phyloP scores from a whole-genome alignment of 257 asterid genomes.

The Buddleja alternifolia region DNA sequence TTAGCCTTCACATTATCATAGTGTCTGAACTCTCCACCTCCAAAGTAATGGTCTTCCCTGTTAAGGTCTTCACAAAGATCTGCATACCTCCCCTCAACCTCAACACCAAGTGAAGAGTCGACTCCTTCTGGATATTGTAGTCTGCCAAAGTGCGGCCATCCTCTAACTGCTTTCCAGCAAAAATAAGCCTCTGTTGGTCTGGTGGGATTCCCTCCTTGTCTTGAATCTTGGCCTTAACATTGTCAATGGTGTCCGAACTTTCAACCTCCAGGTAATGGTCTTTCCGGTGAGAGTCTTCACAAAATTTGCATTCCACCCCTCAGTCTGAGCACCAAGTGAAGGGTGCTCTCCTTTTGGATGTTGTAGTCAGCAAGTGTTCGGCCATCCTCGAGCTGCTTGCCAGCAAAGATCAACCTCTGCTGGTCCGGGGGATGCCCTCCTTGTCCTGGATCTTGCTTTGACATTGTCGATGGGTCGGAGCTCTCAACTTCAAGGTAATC shows the following conservation, averaged over 20 bases:
- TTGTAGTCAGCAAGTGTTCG: slow-evolving; percentile 39
- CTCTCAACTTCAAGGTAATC: no score
- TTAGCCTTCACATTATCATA: slow-evolving; percentile 57
- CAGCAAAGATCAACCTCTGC: no score
- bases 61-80: slow-evolving; percentile 57
- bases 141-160: slow-evolving; percentile 61
- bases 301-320: slow-evolving; percentile 41
- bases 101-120: slow-evolving; percentile 57
- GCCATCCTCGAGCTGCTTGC: slow-evolving; percentile 31
- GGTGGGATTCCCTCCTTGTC: slow-evolving; percentile 69
- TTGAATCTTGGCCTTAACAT: slow-evolving; percentile 57
- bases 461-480: no score
- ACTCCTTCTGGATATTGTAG: slow-evolving; percentile 65
- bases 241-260: slow-evolving; percentile 56
- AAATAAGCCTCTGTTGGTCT: slow-evolving; percentile 66
- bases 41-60: slow-evolving; percentile 53
- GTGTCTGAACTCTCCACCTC: slow-evolving; percentile 65
- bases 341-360: slow-evolving; percentile 39
- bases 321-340: slow-evolving; percentile 35
- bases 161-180: slow-evolving; percentile 60
- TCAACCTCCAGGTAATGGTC: slow-evolving; percentile 61
- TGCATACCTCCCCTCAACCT: slow-evolving; percentile 65
- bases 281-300: slow-evolving; percentile 57
- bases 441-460: no score
- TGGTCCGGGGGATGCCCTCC: no score